Evolutionary conservation across 2,329 filamentous ascomycete genomes (phyloP), one percentile per base, ranked within the genome.

Genomic region (Nemania abortiva): DNA sequence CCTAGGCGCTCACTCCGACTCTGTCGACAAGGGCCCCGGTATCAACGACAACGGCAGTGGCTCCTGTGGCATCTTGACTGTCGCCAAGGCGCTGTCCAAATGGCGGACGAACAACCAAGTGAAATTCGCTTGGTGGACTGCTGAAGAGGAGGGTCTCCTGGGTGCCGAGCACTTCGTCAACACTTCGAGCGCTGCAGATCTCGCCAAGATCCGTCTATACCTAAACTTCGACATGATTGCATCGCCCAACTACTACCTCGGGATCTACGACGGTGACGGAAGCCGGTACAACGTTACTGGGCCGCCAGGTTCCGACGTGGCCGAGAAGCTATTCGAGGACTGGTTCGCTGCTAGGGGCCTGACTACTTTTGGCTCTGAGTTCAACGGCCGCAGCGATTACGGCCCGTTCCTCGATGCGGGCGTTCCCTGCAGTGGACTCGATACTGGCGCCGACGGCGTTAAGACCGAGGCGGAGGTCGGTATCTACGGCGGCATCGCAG

Each of bases 21-120:
- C 86, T 6, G 89, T 91, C 22, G 82, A 83, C 31, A 85, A 83
- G 2, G 89, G 89, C 0, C 89, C 89, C 0, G 89, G 89, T 6
- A 89, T 91, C 81, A 91, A 91, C 77, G 89, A 91, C 76, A 86
- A 91, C 74, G 89, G 89, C 57, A 87, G 84, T 15, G 89, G 89
- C 20, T 84, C 84, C 1, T 85, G 89, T 70, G 85, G 84, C 27
- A 82, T 90, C 59, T 82, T 91, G 9, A 87, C 88, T 61, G 82
- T 89, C 34, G 89, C 89, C 10, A 84, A 85, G 29, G 84, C 85
- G n/a, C 83, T 91, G 37, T 84, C 86, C n/a, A 81, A 84, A 52
- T 90, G 83, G 78, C 79, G 78, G 5, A 83, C 88, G 65, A 89
- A 85, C 68, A 88, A 89, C 74, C 84, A 85, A 39, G 85, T 91